Conservation (phyloP, 495 filamentous ascomycete genomes). For the Daldinia loculata region DNA sequence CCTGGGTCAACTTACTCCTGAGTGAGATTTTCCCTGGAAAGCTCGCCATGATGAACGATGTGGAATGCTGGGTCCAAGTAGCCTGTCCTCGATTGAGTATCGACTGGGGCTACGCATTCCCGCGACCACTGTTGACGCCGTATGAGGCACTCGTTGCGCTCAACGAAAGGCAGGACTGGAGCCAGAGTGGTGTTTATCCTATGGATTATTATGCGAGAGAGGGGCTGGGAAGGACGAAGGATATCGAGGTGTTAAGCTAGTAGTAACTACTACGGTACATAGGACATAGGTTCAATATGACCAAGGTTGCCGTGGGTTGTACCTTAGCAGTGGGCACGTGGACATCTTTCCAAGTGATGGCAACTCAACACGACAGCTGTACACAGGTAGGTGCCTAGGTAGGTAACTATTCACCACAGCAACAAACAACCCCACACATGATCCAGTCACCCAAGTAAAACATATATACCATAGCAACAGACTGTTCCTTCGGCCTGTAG, state of each 20-base stretch:
- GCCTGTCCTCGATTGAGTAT: conserved; percentile 95
- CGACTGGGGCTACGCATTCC: conserved; percentile 98
- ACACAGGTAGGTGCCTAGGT: not conserved
- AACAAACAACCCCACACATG: not conserved
- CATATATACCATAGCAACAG: not conserved
- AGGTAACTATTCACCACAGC: not conserved
- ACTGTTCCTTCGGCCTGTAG: not conserved
- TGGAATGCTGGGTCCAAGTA: conserved; percentile 98
- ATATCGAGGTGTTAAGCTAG: conserved; percentile 34
- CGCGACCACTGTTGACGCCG: conserved; percentile 85
- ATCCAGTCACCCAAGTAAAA: not conserved
- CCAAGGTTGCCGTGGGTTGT: not conserved
- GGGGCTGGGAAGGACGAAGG: conserved; percentile 81
- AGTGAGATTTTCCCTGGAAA: conserved; percentile 97
- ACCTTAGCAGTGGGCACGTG: not conserved
- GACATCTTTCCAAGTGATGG: not conserved
- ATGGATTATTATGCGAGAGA: conserved; percentile 99
- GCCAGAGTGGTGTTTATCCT: conserved; percentile 76
- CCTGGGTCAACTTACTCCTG: conserved; percentile 82
- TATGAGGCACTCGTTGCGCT: conserved; percentile 94
- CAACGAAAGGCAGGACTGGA: conserved; percentile 79
- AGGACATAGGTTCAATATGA: not conserved
- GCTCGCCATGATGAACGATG: conserved; percentile 86
- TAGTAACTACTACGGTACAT: not conserved
- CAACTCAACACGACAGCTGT: not conserved